Base-by-base conservation (phyloP, 163 green algal species). In the Scenedesmus sp. region DNA sequence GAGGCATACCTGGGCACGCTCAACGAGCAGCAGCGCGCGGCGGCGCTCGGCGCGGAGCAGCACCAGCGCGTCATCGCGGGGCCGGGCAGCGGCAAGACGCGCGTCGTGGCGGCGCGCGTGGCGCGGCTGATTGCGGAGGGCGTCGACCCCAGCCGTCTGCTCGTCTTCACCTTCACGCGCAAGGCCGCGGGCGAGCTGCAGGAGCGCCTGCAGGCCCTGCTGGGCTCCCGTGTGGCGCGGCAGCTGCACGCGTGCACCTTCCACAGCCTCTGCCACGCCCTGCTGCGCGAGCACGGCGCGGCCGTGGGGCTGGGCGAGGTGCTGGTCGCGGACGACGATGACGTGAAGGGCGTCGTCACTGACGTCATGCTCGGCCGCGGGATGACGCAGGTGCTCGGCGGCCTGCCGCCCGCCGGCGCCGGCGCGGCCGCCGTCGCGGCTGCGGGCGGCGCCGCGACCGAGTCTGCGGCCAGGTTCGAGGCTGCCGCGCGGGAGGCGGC, bases 81-180 rank as follows among this genome's bases (percentile, higher is more conserved):
- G 13, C 78, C 78, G 22, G 78, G 78, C 60, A 84, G 78, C 42
- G 78, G 78, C 62, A 84, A 83, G 58, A 86, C 81, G 17, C 67
- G 75, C 26, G 60, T 76, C 14, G 48, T 83, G 14, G 60, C 75
- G 20, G 63, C 78, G 10, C 78, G 78, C n/a, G 60, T 70, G 4
- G 70, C 60, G 3, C n/a, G 29, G 0, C 70, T 84, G 28, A 17
- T 84, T 3, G 44, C 29, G 3, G 14, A 22, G 3, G 50, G 57
- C 9, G 44, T 48, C 13, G 11, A 26, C 3, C 70, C 70, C 11
- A 14, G 44, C 0, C 22, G 7, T 15, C 15, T 85, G 22, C 60
- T 80, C 22, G 79, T 72, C 28, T 77, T 85, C 71, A 82, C 79
- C 63, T 85, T 85, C 63, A 85, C 79, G 0, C 47, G 60, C 33